These are phyloP conservation scores for Colletotrichum nymphaeae DNA, from an alignment of 2,329 filamentous ascomycete genomes.

Conservation along the genomic window DNA sequence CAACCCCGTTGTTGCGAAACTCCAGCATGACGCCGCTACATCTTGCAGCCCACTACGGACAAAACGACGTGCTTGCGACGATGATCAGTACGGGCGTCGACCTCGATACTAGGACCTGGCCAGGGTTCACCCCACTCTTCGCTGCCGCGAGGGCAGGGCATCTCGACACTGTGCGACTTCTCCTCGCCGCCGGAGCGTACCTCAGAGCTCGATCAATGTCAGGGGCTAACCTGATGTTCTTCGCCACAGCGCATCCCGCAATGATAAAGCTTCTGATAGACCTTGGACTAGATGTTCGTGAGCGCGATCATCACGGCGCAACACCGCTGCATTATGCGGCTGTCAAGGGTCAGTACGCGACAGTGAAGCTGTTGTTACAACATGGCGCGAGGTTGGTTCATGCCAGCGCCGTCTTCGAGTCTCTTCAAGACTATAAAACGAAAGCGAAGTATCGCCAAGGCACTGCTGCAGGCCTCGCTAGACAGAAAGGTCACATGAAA, in stretches of 20 bases:
- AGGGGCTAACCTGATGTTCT: constrained; percentile 39
- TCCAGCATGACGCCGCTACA: constrained; percentile 44
- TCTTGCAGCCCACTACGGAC: constrained; percentile 42
- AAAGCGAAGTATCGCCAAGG: constrained; percentile 39
- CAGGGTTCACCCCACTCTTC: constrained; percentile 42
- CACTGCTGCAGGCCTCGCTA: constrained; percentile 40
- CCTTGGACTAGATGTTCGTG: constrained; percentile 38
- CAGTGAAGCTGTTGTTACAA: constrained; percentile 43
- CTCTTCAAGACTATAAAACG: constrained; percentile 34
- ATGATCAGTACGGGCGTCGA: constrained; percentile 39
- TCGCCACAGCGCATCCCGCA: constrained; percentile 32
- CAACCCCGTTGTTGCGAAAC: constrained; percentile 35
- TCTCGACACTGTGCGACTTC: constrained; percentile 39
- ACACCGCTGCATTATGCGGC: constrained; percentile 43
- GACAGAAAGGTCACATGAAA: constrained; percentile 37
- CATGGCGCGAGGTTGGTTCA: constrained; percentile 36
- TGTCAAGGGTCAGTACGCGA: constrained; percentile 37
- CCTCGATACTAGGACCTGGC: constrained; percentile 38
- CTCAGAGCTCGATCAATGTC: constrained; percentile 34
- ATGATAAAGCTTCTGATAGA: constrained; percentile 39
- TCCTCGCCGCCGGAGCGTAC: constrained; percentile 40
- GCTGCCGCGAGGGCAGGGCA: constrained; percentile 41
- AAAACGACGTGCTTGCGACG: constrained; percentile 39
- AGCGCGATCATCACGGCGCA: constrained; percentile 39
- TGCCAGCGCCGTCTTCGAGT: constrained; percentile 40